These are phyloP conservation scores for Teratosphaeria destructans DNA, from an alignment of 2,329 filamentous ascomycete genomes.

Conservation along the genomic window DNA sequence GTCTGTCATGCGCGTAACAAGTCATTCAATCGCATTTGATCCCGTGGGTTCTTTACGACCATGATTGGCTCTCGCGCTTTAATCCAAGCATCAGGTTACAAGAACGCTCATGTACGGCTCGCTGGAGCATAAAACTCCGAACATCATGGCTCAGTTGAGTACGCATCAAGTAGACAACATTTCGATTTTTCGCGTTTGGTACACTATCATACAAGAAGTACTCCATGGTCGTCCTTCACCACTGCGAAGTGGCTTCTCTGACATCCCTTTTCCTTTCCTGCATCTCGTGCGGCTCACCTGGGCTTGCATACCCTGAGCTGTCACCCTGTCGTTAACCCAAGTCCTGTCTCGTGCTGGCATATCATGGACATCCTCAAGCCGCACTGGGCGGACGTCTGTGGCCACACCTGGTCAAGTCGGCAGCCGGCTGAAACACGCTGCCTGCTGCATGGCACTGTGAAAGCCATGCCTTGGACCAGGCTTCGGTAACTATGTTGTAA, in stretches of 20 bases:
- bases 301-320: background rate
- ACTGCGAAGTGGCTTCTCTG: background rate
- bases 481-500: background rate
- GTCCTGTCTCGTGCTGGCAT: background rate
- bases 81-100: too few relatives aligned
- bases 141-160: too few relatives aligned
- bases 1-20: too few relatives aligned
- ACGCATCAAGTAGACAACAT: background rate
- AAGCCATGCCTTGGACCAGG: background rate
- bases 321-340: background rate
- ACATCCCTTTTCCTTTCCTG: background rate
- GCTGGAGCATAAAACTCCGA: too few relatives aligned
- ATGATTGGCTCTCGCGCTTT: too few relatives aligned
- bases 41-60: too few relatives aligned
- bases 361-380: background rate
- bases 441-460: background rate
- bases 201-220: background rate
- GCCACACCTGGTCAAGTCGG: background rate
- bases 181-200: background rate
- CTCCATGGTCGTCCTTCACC: background rate
- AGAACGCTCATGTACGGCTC: too few relatives aligned
- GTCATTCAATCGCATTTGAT: too few relatives aligned
- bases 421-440: background rate
- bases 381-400: background rate
- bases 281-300: background rate